Evolutionary conservation across 1,139 yeast species (phyloP).

Genomic region (Yamadazyma sp.): DNA sequence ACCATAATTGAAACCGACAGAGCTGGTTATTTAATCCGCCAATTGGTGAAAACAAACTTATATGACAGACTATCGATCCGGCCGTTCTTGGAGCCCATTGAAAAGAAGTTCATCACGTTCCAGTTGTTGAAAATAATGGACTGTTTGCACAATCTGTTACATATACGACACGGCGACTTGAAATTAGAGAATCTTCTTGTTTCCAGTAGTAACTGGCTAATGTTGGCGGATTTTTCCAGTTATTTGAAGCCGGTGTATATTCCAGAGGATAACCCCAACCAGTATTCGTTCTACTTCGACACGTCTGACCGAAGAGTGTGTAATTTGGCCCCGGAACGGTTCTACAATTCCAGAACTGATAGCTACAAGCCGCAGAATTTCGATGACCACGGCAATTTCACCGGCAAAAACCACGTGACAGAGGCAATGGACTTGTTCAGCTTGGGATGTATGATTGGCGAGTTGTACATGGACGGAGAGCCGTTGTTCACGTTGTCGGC

Average conservation of each 20-base stretch:
- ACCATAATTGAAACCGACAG: conserved; percentile 83
- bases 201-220: conserved; percentile 87
- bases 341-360: conserved; percentile 36
- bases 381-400: conserved; percentile 29
- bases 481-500: conserved; percentile 86
- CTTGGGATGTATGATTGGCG: conserved; percentile 90
- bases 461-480: conserved; percentile 80
- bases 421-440: conserved; percentile 85
- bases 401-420: conserved; percentile 40
- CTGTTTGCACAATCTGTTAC: conserved; percentile 56
- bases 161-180: conserved; percentile 83
- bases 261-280: conserved; percentile 96
- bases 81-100: conserved; percentile 81
- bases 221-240: conserved; percentile 79
- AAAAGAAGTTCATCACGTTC: conserved; percentile 79
- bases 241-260: conserved; percentile 75
- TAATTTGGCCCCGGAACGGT: conserved; percentile 93
- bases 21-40: conserved; percentile 88
- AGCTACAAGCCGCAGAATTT: conserved; percentile 17
- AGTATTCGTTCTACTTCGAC: conserved; percentile 88
- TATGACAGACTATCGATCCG: conserved; percentile 86
- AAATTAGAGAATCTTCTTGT: conserved; percentile 86
- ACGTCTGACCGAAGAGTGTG: conserved; percentile 84
- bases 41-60: conserved; percentile 70
- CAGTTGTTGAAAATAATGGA: conserved; percentile 67